Evolutionary conservation across 257 asterid species (phyloP), one percentile per base, ranked within the genome.

Genomic region (Salvia rosmarinus): DNA sequence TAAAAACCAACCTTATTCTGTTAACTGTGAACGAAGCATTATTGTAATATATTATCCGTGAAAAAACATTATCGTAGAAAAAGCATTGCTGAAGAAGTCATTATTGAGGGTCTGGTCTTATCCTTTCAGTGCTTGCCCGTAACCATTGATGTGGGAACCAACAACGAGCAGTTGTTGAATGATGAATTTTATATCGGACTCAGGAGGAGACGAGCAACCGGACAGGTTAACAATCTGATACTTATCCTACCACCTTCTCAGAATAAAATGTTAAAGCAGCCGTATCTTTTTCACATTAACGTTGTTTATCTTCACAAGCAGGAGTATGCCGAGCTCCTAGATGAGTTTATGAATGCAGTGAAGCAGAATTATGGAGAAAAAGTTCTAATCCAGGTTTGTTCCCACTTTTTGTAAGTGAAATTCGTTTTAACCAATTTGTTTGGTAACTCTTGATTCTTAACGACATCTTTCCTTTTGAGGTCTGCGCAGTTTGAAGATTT

Each of bases 111-210:
- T n/a, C n/a, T n/a, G n/a, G n/a, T 6, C 52, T 49, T 44, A 30
- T 61, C 55, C 35, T 55, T 5, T 40, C 68, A 94, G 98, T 94
- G 98, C 71, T 83, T 94, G 82, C 96, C 98, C 0, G 70, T 91
- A 52, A 94, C 98, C 52, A 87, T 94, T 44, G 98, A 94, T 30
- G 97, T 94, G 73, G 97, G 98, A 60, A 94, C 98, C 40, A 94
- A 91, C 79, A 94, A 94, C 62, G 92, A 90, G 83, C 9, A 70
- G 65, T 80, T 94, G 37, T 80, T 90, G 20, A 82, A 91, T 30
- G 96, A 94, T 64, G 97, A 91, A 63, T 94, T 89, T 86, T 94
- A 94, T 81, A 94, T 91, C 44, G 99, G 96, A 71, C 99, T 94
- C 73, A 88, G 62, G 79, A 96, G 91, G 49, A 89, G 51, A 80